Percentiles rank a stretch among this genome's conserved stretches.
phyloP scores from a whole-genome alignment of 805 yeast species.

The Candida adriatica region DNA sequence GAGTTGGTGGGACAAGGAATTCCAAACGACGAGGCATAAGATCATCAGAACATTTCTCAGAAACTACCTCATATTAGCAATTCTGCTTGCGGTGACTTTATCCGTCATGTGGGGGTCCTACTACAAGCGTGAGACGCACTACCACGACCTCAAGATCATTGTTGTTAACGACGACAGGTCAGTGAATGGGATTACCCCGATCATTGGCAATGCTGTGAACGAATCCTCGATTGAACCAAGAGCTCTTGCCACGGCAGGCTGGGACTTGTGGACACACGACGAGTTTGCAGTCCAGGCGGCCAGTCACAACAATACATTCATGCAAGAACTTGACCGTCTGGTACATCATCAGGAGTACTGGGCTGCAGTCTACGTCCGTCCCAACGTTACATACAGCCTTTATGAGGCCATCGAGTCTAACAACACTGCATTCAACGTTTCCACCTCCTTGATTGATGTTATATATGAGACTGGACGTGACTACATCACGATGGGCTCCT shows the following conservation, averaged over 20 bases:
- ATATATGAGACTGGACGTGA: conserved; percentile 63
- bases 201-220: conserved; percentile 14
- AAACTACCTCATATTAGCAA: conserved; percentile 18
- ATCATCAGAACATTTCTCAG: conserved; percentile 13
- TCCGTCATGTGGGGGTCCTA: conserved; percentile 25
- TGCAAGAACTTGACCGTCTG: conserved; percentile 33
- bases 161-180: conserved; percentile 19
- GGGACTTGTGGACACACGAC: conserved; percentile 21
- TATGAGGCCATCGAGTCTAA: conserved; percentile 20
- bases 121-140: conserved; percentile 12
- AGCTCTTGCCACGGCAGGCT: conserved; percentile 20
- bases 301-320: conserved; percentile 14
- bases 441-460: conserved; percentile 26
- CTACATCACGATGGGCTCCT: conserved; percentile 36
- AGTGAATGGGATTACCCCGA: conserved; percentile 12
- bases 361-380: conserved; percentile 46
- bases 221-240: conserved; percentile 1
- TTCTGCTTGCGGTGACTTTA: conserved; percentile 21
- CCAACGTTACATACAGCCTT: conserved; percentile 34
- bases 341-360: conserved; percentile 51
- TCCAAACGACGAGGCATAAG: conserved; percentile 14
- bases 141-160: conserved; percentile 13
- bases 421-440: conserved; percentile 15
- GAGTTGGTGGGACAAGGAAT: conserved; percentile 18
- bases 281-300: conserved; percentile 19